These are phyloP conservation scores for Knoxia roxburghii DNA, from an alignment of 257 asterid species.

Conservation along the genomic window DNA sequence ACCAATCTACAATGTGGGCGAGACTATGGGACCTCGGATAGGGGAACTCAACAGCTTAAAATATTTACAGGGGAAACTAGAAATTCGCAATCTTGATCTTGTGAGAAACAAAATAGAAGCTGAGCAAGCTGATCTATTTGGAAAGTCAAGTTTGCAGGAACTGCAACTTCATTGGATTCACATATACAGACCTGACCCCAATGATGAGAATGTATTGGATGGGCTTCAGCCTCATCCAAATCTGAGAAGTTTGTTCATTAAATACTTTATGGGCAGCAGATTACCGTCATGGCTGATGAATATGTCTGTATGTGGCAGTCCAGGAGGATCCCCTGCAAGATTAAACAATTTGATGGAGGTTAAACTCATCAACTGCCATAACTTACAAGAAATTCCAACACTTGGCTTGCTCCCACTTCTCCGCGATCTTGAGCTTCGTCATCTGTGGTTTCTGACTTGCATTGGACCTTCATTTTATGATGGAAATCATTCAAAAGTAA, in stretches of 20 bases:
- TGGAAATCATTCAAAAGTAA: not conserved
- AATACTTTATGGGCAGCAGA: slow-evolving; percentile 10
- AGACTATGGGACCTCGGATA: not conserved
- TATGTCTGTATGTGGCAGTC: slow-evolving; percentile 5
- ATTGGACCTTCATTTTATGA: slow-evolving; percentile 22
- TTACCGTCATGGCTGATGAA: slow-evolving; percentile 26
- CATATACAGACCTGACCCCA: not conserved
- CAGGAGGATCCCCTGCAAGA: not conserved
- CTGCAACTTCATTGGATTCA: not conserved
- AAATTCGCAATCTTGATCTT: not conserved
- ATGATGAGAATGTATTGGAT: slow-evolving; percentile 23
- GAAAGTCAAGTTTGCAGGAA: not conserved
- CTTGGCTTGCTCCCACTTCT: slow-evolving; percentile 29
- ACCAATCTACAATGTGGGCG: not conserved
- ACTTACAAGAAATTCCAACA: slow-evolving; percentile 21
- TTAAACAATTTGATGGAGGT: slow-evolving; percentile 11
- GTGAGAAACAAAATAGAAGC: slow-evolving; percentile 1
- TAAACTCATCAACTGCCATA: not conserved
- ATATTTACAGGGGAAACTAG: not conserved
- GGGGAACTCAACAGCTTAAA: not conserved
- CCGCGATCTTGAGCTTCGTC: slow-evolving; percentile 1
- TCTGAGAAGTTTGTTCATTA: slow-evolving; percentile 20
- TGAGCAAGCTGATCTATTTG: not conserved
- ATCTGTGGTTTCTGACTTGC: slow-evolving; percentile 7
- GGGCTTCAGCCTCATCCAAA: slow-evolving; percentile 32